These are phyloP conservation scores for Pseudozyma tsukubaensis DNA, from an alignment of 1,284 basidiomycete genomes.

Conservation along the genomic window DNA sequence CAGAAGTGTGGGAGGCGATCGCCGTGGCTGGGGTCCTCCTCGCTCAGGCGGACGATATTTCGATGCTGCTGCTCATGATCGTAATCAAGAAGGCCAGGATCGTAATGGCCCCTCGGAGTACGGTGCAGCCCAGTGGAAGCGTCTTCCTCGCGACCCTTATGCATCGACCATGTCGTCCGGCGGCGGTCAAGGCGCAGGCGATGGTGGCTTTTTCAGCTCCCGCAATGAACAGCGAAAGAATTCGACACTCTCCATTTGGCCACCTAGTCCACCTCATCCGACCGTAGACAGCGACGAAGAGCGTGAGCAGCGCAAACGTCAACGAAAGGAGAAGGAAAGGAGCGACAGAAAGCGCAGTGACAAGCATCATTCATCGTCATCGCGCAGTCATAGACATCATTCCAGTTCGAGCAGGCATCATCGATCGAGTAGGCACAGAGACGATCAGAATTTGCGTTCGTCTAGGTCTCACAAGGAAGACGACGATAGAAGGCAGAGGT, in stretches of 20 bases:
- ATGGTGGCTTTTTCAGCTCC: slow-evolving; percentile 43
- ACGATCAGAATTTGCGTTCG: slow-evolving; percentile 22
- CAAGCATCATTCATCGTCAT: slow-evolving; percentile 28
- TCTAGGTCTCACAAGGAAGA: slow-evolving; percentile 29
- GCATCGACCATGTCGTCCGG: slow-evolving; percentile 24
- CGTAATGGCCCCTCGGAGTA: slow-evolving; percentile 23
- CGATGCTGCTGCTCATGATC: slow-evolving; percentile 10
- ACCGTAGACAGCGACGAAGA: slow-evolving; percentile 49
- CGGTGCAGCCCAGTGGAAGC: slow-evolving; percentile 43
- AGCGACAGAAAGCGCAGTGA: slow-evolving; percentile 27
- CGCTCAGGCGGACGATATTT: slow-evolving; percentile 33
- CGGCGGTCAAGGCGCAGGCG: slow-evolving; percentile 6
- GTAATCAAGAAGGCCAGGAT: background rate
- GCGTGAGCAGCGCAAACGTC: slow-evolving; percentile 41
- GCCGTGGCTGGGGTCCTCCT: slow-evolving; percentile 2
- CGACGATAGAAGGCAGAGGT: slow-evolving; percentile 10
- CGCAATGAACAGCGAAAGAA: slow-evolving; percentile 57
- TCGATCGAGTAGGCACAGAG: slow-evolving; percentile 23
- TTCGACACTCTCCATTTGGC: slow-evolving; percentile 57
- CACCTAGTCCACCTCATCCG: slow-evolving; percentile 48
- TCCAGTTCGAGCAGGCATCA: slow-evolving; percentile 24
- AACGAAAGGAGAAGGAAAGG: slow-evolving; percentile 3
- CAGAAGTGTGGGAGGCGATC: slow-evolving; percentile 16
- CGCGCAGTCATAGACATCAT: slow-evolving; percentile 24
- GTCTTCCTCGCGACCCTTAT: slow-evolving; percentile 44